A percentile compares a stretch with the other conserved stretches of the same genome.
Evolutionary conservation across 257 asterid species (phyloP).

Genomic region (Jaltomata sinuosa): DNA sequence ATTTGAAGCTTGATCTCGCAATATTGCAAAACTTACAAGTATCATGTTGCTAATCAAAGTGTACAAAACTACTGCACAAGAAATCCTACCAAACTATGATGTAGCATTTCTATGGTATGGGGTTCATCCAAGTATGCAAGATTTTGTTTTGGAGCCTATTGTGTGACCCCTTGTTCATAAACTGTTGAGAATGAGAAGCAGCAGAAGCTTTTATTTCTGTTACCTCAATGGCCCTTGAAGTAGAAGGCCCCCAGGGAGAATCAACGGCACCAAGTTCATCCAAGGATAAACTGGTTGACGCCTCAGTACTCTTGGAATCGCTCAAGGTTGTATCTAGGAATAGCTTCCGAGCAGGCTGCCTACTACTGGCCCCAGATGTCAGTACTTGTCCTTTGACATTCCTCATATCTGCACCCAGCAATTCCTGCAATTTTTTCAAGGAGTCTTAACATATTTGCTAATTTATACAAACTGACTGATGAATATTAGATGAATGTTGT

Average conservation of each 20-base stretch:
- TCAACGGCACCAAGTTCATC: slow-evolving; percentile 49
- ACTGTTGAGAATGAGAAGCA: neutral
- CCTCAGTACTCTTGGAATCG: slow-evolving; percentile 62
- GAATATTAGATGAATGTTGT: neutral
- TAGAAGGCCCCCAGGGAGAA: slow-evolving; percentile 56
- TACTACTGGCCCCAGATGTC: slow-evolving; percentile 41
- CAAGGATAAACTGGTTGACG: slow-evolving; percentile 43
- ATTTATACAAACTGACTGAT: neutral
- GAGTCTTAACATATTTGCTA: neutral
- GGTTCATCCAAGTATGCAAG: neutral
- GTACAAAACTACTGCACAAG: neutral
- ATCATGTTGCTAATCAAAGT: neutral
- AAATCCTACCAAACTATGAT: neutral
- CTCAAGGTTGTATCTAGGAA: slow-evolving; percentile 48
- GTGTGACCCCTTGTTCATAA: neutral
- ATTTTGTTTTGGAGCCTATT: neutral
- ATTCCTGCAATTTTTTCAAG: slow-evolving; percentile 33
- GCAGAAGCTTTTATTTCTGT: neutral
- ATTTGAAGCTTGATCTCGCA: neutral
- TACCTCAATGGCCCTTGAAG: slow-evolving; percentile 75
- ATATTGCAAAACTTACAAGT: neutral
- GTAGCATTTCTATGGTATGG: neutral
- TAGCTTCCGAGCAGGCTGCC: slow-evolving; percentile 63
- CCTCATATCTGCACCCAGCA: slow-evolving; percentile 49
- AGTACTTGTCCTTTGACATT: slow-evolving; percentile 45